Base-by-base conservation (phyloP, 1,139 yeast genomes). In the Martiniozyma asiatica region DNA sequence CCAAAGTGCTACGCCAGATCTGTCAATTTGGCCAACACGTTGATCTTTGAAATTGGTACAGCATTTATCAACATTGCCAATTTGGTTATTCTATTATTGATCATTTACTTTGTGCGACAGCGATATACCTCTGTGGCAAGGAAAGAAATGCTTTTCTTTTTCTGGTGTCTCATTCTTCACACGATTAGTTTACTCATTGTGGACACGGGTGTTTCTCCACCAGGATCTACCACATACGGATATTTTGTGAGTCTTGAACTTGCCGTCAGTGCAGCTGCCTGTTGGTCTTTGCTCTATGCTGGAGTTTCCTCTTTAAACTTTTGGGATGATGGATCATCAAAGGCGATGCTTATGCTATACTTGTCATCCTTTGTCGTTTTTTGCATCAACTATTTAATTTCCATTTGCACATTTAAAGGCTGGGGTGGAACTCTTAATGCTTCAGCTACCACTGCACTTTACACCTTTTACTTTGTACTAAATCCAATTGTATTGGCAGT, bases 61-160 rank as follows among this genome's bases (percentile, higher is more conserved):
- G 85, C 94, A 3, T 78, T 85, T 47, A 71, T 85, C 20, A 85
- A 85, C 48, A 73, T 89, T 35, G 84, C 78, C 2, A 73, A 85
- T 1, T 58, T 89, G 23, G 53, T 66, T 4, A 68, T 84, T 25
- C 44, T 79, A 24, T 59, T 76, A 31, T 65, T 84, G 42, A 80
- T 87, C 37, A 63, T 85, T n/a, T 79, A 75, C 59, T 77, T 79
- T 43, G 74, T 85, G 27, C 64, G 87, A 47, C 63, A 76, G 36
- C 84, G 87, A 58, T 87, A 80, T 51, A 89, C 97, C 0, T 96
- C 97, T 12, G 87, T 89, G 36, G 97, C 96, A 2, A 65, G 97
- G 39, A 64, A 73, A 11, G 98, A 89, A 49, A 80, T 85, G 74
- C 58, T 84, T 35, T 72, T 68, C 43, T 77, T 81, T 48, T 78